A percentile compares a stretch with the other conserved stretches of the same genome.
Conservation (phyloP, 2,329 filamentous ascomycete species). For the Paecilomyces sp. region DNA sequence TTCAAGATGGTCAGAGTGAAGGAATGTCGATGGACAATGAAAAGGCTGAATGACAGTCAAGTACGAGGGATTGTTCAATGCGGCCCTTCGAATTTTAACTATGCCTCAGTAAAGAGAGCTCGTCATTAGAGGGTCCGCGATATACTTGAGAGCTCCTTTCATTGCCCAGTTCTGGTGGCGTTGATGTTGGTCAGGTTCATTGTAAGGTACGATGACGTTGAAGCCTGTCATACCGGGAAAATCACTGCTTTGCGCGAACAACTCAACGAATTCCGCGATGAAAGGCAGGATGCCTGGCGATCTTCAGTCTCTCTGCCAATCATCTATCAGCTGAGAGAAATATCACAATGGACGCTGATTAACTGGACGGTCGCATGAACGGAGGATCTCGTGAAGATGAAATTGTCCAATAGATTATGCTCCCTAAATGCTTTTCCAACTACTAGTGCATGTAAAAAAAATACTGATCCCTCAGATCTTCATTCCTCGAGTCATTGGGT, state of each 20-base stretch:
- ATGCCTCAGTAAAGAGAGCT: neutral
- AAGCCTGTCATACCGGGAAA: constrained; percentile 1
- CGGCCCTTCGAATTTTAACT: neutral
- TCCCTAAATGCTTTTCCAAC: neutral
- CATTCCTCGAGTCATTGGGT: neutral
- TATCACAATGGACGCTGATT: neutral
- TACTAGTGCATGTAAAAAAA: neutral
- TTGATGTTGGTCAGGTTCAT: neutral
- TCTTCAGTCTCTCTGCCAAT: neutral
- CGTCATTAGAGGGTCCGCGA: neutral
- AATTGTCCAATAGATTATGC: neutral
- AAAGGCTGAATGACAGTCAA: neutral
- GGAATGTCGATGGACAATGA: neutral
- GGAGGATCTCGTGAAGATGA: neutral
- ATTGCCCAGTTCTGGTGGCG: neutral
- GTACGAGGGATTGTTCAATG: neutral
- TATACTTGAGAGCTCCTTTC: neutral
- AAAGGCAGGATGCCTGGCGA: neutral
- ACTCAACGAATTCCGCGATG: neutral
- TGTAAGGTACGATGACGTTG: constrained; percentile 4
- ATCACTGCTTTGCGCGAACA: neutral
- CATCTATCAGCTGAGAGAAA: neutral
- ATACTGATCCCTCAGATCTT: neutral
- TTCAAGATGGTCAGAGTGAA: neutral
- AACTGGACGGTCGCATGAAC: neutral